Conservation (phyloP, 306 rosid genomes). For the Vigna mungo region DNA sequence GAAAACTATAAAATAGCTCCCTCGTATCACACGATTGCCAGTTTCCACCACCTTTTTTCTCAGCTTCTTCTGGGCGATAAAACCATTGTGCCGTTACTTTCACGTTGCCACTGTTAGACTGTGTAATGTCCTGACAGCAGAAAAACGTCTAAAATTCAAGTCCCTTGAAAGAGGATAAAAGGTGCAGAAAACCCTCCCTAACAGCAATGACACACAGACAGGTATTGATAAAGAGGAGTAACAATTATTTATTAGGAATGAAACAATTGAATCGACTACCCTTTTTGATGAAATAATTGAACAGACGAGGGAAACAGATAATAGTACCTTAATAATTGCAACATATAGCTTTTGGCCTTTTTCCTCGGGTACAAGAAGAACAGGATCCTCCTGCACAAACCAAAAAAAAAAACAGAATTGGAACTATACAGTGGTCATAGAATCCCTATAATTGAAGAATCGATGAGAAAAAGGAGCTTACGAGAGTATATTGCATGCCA, state of each 20-base stretch:
- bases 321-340: slow-evolving; percentile 85
- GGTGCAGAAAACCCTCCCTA: slow-evolving; percentile 21
- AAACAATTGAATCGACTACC: background rate
- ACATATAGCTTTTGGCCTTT: slow-evolving; percentile 81
- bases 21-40: slow-evolving; percentile 94
- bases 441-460: slow-evolving; percentile 4
- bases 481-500: slow-evolving; percentile 75
- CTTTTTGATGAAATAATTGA: background rate
- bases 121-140: slow-evolving; percentile 72
- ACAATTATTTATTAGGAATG: slow-evolving; percentile 1
- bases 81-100: slow-evolving; percentile 95
- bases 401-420: background rate
- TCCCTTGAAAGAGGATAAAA: background rate
- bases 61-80: slow-evolving; percentile 99
- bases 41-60: slow-evolving; percentile 78
- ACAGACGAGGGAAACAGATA: slow-evolving; percentile 31
- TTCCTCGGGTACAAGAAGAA: slow-evolving; percentile 80
- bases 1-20: slow-evolving; percentile 96
- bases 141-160: slow-evolving; percentile 11
- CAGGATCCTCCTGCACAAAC: slow-evolving; percentile 87
- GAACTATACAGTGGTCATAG: background rate
- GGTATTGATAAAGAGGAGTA: background rate
- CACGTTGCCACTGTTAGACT: slow-evolving; percentile 61
- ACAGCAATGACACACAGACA: slow-evolving; percentile 28
- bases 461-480: slow-evolving; percentile 31